A percentile compares a stretch with the other conserved stretches of the same genome.
Evolutionary conservation across 257 asterid species (phyloP).

Genomic region (Solanum neorickii): DNA sequence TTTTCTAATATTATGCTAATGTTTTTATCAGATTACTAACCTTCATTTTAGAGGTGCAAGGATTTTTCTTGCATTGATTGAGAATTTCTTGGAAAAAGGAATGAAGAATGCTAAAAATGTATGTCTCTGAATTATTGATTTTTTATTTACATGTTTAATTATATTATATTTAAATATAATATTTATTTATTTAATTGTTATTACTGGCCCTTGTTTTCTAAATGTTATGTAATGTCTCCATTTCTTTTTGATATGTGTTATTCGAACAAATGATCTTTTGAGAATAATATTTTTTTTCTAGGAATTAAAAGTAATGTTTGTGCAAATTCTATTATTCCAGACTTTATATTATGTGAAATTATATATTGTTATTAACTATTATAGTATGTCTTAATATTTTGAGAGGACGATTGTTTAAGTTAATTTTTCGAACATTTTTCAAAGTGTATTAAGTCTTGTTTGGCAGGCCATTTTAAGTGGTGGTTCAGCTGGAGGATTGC

Average conservation of each 20-base stretch:
- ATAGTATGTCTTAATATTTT: neutral
- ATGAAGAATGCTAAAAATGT: constrained; percentile 6
- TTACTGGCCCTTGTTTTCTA: neutral
- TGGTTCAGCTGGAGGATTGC: constrained; percentile 56
- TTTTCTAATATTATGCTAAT: neutral
- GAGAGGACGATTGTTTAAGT: neutral
- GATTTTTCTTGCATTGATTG: neutral
- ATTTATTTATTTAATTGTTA: neutral
- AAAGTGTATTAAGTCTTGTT: neutral
- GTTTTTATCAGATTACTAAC: neutral
- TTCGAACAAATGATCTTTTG: neutral
- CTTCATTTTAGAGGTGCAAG: neutral
- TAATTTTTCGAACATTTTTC: neutral
- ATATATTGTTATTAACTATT: too few species aligned
- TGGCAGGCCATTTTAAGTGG: constrained; percentile 50
- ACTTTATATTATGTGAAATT: neutral
- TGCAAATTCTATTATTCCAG: fast-evolving
- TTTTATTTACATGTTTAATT: neutral
- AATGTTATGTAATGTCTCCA: neutral
- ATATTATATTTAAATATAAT: neutral
- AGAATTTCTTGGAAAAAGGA: neutral
- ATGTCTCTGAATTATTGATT: neutral
- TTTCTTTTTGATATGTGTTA: neutral
- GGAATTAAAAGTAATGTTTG: neutral
- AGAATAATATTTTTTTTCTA: fast-evolving